Base-by-base conservation (phyloP, 2,329 filamentous ascomycete species). In the Paecilomyces formosus region DNA sequence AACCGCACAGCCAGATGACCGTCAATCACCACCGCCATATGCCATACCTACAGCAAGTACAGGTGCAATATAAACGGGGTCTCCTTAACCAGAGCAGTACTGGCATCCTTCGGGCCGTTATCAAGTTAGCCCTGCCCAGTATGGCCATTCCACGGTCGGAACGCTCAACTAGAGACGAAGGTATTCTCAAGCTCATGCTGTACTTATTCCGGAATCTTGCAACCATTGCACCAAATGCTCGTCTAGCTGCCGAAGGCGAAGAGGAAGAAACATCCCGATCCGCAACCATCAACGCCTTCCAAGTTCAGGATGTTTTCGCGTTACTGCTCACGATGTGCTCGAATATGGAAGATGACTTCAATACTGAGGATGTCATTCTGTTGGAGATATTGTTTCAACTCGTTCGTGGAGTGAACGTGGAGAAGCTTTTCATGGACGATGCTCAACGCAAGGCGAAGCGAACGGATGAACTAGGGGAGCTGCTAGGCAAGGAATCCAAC, bases 381-480 rank as follows among this genome's bases (percentile, higher is more conserved):
- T 84, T 99, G 76, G 94, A 99, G 70, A 89, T 93, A 45, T 76
- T 99, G 28, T 99, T 96, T 74, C 91, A 97, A 66, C 74, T 99
- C 1, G 83, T 97, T 59, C 97, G 97, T 72, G 90, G 92, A 21
- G 86, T 97, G 13, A 88, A 96, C 71, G 82, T 88, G 2, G 84
- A 88, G 60, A 90, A 91, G 70, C 77, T 99, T 1, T 97, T 97
- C 71, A 88, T 96, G 83, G 84, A 89, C 63, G 86, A 94, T 57
- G 80, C 85, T 62, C 85, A 93, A 70, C 78, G 90, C 54, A 84
- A 81, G 61, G 85, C 82, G 56, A 85, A 85, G 39, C 88, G 88
- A 60, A 85, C 85, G 0, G 81, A 88, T 59, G 91, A 96, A 68
- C 81, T 97, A 9, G 83, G 86, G 22, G 80, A 80, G 15, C 76